Evolutionary conservation across 116 monocot species (phyloP), one percentile per base, ranked within the genome.

Genomic region (Posidonia oceanica): DNA sequence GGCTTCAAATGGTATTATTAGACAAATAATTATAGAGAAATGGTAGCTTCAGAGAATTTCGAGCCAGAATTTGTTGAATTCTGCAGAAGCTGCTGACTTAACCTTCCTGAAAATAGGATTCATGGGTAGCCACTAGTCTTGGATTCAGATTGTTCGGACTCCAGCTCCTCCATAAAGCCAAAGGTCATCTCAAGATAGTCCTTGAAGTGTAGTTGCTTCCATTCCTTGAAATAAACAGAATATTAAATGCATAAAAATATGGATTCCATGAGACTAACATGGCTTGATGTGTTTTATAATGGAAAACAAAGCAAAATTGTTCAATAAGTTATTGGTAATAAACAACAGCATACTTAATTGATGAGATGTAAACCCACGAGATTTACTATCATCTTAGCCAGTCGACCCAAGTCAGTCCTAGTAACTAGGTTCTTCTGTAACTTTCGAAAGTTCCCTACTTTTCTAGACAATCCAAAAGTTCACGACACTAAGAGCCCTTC

Each of bases 151-250:
- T 76, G 69, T 52, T 77, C 79, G 7, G 74, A 16, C 20, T 78
- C 82, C 21, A 75, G 17, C 21, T 76, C 82, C 21, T 80, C 62
- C 67, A 82, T 51, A 16, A 84, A 93, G 0, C 57, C 75, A 10
- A 41, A n/a, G 1, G 86, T 86, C 86, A 88, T 84, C 20, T 44
- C 70, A 53, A 88, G 23, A 73, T 88, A 93, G 36, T 84, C 86
- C 70, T 86, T 74, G 76, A 82, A 71, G 68, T 86, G 81, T 72
- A 81, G 36, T 57, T 66, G 64, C 71, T 78, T 80, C 93, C 93
- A 93, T 73, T 84, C 84, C 93, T 89, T 8, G 15, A 54, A 21
- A 48, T 16, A 55, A 3, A 53, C 14, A 44, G 20, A 38, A 70
- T 37, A 63, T 58, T 16, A 16, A 58, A 21, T 14, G 16, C 58